Conservation (phyloP, 169 alveolate species). For the Toxoplasma gondii region DNA sequence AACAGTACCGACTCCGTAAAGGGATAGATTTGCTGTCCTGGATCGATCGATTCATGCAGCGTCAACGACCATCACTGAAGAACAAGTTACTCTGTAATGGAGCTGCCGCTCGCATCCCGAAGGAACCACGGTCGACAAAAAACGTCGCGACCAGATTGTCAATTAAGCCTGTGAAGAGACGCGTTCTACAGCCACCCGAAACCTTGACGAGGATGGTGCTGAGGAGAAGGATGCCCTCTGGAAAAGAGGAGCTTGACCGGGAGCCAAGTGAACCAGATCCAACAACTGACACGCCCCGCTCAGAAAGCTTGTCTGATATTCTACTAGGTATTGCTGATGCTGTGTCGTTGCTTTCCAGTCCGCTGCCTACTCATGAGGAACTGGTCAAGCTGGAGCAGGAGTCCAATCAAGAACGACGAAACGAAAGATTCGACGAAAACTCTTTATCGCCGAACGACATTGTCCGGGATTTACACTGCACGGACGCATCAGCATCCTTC, state of each 20-base stretch:
- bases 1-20: neutral
- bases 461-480: neutral
- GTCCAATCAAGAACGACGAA: neutral
- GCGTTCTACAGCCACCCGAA: neutral
- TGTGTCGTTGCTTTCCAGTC: neutral
- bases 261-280: neutral
- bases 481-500: neutral
- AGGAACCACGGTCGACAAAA: neutral
- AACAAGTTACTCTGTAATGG: neutral
- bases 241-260: neutral
- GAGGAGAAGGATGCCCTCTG: neutral
- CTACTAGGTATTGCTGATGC: neutral
- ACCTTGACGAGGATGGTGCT: neutral
- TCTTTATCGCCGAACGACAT: neutral
- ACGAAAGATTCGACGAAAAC: neutral
- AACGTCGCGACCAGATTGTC: neutral
- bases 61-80: neutral
- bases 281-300: neutral
- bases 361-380: neutral
- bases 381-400: neutral
- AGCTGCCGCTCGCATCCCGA: neutral
- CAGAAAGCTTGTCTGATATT: neutral
- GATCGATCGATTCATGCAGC: conserved; percentile 8
- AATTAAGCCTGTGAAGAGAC: neutral
- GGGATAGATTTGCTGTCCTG: neutral